phyloP scores from a whole-genome alignment of 768 basidiomycete species.

The Mycena haematopus region DNA sequence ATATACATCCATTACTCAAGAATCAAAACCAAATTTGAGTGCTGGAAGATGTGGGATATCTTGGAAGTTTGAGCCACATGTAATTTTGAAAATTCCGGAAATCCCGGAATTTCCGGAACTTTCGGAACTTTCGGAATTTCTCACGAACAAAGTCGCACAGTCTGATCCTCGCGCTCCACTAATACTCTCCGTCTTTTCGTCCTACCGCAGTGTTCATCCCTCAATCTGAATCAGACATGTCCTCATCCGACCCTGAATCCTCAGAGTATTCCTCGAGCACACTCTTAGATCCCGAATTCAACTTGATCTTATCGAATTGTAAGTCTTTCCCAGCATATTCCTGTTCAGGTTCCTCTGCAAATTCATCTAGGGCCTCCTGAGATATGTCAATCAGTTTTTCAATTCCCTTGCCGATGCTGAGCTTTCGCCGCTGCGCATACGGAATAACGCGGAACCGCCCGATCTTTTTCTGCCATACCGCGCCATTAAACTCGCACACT shows the following conservation, averaged over 20 bases:
- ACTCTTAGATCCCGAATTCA: not conserved
- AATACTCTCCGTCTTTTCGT: too few species aligned
- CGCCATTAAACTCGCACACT: slow-evolving; percentile 21
- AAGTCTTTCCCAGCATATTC: slow-evolving; percentile 9
- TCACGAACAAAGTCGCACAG: too few species aligned
- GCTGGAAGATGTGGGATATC: too few species aligned
- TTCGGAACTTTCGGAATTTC: too few species aligned
- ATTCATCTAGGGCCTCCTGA: not conserved
- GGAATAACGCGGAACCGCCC: slow-evolving; percentile 23
- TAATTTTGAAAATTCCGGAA: too few species aligned
- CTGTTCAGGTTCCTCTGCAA: slow-evolving; percentile 8
- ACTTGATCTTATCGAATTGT: slow-evolving; percentile 10
- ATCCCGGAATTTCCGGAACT: too few species aligned
- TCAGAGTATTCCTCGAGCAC: too few species aligned
- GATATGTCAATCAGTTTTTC: slow-evolving; percentile 15
- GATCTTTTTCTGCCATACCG: slow-evolving; percentile 16
- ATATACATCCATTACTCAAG: too few species aligned
- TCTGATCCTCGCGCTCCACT: too few species aligned
- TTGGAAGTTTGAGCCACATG: too few species aligned
- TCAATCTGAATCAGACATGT: not conserved
- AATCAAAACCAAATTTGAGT: too few species aligned
- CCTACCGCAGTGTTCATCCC: too few species aligned
- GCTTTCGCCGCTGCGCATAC: slow-evolving; percentile 6
- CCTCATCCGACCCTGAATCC: not conserved
- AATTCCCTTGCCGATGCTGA: not conserved